phyloP scores from a whole-genome alignment of 2,329 filamentous ascomycete genomes.

The Emergomyces pasteurianus region DNA sequence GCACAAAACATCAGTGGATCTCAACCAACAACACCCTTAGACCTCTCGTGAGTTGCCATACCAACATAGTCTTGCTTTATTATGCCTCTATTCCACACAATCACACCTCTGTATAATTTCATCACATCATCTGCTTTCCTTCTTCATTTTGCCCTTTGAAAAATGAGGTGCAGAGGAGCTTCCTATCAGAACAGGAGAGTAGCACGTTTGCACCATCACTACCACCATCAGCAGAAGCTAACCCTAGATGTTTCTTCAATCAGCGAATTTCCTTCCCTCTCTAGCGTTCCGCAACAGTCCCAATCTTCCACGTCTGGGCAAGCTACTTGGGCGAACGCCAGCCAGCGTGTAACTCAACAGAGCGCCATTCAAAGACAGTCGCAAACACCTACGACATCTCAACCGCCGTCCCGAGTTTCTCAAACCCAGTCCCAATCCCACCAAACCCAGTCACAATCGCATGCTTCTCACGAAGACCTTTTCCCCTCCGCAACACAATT shows the following conservation, averaged over 20 bases:
- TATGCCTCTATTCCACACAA: background rate
- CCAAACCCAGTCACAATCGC: conserved; percentile 32
- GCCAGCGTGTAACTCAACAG: conserved; percentile 42
- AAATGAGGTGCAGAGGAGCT: background rate
- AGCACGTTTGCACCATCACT: background rate
- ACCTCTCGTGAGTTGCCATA: conserved; percentile 41
- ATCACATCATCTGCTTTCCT: background rate
- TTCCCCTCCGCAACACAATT: conserved; percentile 40
- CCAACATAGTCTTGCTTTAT: background rate
- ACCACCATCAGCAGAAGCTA: conserved; percentile 3
- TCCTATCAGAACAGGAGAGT: conserved; percentile 7
- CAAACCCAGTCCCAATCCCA: conserved; percentile 32
- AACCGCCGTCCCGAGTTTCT: conserved; percentile 29
- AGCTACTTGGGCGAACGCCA: conserved; percentile 47
- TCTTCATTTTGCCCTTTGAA: background rate
- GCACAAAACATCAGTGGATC: conserved; percentile 45
- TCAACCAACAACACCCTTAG: conserved; percentile 42
- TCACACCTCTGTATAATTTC: background rate
- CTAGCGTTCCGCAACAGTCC: conserved; percentile 43
- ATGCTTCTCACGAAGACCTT: conserved; percentile 36
- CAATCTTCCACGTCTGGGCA: conserved; percentile 40
- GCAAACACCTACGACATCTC: conserved; percentile 27
- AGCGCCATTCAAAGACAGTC: conserved; percentile 43
- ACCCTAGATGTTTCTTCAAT: conserved; percentile 10
- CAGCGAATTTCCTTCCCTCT: conserved; percentile 53